phyloP scores from a whole-genome alignment of 768 basidiomycete species.

The Russula virescens region DNA sequence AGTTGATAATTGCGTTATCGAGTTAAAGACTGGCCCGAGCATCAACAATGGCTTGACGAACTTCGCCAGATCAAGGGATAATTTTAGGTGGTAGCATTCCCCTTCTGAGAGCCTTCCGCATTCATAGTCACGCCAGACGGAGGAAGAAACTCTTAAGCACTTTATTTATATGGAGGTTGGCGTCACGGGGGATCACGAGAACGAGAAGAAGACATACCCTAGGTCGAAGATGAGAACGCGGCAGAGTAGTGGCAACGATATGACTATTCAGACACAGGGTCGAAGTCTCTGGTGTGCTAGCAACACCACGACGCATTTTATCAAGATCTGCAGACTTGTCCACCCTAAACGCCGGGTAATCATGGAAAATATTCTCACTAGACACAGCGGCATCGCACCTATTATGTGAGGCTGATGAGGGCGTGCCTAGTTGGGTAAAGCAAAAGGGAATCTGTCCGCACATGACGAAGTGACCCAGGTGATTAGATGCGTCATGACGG shows the following conservation, averaged over 20 bases:
- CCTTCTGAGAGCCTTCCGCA: constrained; percentile 40
- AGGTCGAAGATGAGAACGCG: constrained; percentile 44
- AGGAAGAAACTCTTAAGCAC: constrained; percentile 39
- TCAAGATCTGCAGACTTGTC: neutral
- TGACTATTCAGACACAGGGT: neutral
- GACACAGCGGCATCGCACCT: too few species aligned
- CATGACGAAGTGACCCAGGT: neutral
- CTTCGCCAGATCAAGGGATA: constrained; percentile 35
- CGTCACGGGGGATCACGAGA: constrained; percentile 44
- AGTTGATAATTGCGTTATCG: constrained; percentile 39
- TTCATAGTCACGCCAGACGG: constrained; percentile 50
- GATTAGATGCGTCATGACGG: neutral
- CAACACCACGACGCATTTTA: neutral
- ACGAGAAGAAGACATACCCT: constrained; percentile 52
- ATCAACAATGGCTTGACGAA: constrained; percentile 41
- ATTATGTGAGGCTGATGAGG: neutral
- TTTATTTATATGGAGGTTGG: constrained; percentile 38
- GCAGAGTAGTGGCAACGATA: constrained; percentile 15
- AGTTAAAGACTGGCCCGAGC: constrained; percentile 44
- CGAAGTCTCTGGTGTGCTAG: neutral
- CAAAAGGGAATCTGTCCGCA: neutral
- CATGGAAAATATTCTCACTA: neutral
- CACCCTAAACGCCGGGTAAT: neutral
- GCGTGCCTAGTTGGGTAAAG: neutral
- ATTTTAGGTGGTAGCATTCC: constrained; percentile 41